phyloP scores from a whole-genome alignment of 2,329 filamentous ascomycete species.

The Pestalotiopsis sp. region DNA sequence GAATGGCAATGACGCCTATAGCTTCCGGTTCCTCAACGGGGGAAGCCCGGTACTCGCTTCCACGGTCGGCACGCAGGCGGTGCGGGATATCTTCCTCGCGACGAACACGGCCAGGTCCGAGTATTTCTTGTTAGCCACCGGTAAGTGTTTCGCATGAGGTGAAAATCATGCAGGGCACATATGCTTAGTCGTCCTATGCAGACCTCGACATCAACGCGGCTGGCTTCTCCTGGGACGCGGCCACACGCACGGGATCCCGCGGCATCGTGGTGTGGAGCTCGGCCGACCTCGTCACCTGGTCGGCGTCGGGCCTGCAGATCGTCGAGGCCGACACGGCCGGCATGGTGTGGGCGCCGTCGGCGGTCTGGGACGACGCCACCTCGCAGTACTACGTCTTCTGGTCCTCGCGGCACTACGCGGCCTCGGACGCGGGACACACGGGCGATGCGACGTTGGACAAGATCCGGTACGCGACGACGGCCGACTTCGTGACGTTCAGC shows the following conservation, averaged over 20 bases:
- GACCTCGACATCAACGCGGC: slow-evolving; percentile 35
- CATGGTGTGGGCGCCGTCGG: slow-evolving; percentile 39
- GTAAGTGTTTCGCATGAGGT: slow-evolving; percentile 17
- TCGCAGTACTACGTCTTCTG: slow-evolving; percentile 48
- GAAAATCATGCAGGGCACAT: too few species aligned
- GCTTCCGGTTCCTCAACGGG: slow-evolving; percentile 32
- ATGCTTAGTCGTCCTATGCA: slow-evolving; percentile 11
- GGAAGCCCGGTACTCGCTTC: slow-evolving; percentile 32
- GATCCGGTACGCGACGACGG: slow-evolving; percentile 51
- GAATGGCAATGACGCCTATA: slow-evolving; percentile 29
- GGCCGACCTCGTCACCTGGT: slow-evolving; percentile 35
- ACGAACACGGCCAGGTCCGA: slow-evolving; percentile 33
- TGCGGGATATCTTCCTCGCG: slow-evolving; percentile 34
- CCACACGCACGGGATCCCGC: slow-evolving; percentile 34
- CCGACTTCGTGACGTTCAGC: slow-evolving; percentile 49
- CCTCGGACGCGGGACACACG: slow-evolving; percentile 43
- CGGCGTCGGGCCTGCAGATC: slow-evolving; percentile 25
- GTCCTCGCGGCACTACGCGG: slow-evolving; percentile 43
- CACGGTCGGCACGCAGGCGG: slow-evolving; percentile 33
- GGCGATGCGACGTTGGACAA: slow-evolving; percentile 38
- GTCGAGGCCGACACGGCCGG: slow-evolving; percentile 34
- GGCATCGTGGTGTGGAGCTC: slow-evolving; percentile 39
- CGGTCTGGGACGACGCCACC: slow-evolving; percentile 33
- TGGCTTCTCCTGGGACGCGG: slow-evolving; percentile 36
- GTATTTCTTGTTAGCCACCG: slow-evolving; percentile 36